Evolutionary conservation across 805 yeast species (phyloP), one percentile per base, ranked within the genome.

Genomic region (Ogataea degrootiae): DNA sequence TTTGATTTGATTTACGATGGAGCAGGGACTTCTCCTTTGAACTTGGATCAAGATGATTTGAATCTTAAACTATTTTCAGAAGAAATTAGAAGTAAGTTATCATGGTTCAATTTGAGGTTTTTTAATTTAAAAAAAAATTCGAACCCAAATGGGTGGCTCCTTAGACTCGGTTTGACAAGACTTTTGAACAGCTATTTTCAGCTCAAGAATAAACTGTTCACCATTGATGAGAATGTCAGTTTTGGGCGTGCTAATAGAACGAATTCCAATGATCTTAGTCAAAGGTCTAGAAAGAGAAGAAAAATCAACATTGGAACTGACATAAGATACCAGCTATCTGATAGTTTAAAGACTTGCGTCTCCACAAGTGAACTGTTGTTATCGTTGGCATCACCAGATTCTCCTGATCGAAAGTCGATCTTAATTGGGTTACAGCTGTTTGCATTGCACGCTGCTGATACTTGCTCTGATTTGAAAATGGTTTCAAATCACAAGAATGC

Each of bases 101-200:
- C 53, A n/a, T 60, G 66, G 67, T 65, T 65, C 43, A 46, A 52
- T 26, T 42, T 53, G 19, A 49, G 47, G 21, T 54, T 51, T 42
- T 17, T 58, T n/a, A 42, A 44, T 2, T 43, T 40, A 19, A 52
- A 14, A 12, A 47, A 21, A 14, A 50, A 22, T 19, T 45, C 38
- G 0, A 23, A 49, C 34, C 42, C 54, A 0, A 53, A 54, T 5
- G 60, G 70, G 0, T 80, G 84, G 84, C 57, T 79, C 12, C 51
- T 69, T 4, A 44, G 65, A 1, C 45, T 58, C 7, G 79, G 77
- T 0, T 29, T 72, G 7, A 46, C 65, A 0, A 64, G 56, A 37
- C 51, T 77, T 2, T 31, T 75, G 0, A 37, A 45, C 1, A 42
- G 64, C 2, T 75, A 63, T 46, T 75, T 62, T 49, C 42, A 44